Evolutionary conservation across 768 basidiomycete genomes (phyloP), one percentile per base, ranked within the genome.

Genomic region (Mrakia blollopis): DNA sequence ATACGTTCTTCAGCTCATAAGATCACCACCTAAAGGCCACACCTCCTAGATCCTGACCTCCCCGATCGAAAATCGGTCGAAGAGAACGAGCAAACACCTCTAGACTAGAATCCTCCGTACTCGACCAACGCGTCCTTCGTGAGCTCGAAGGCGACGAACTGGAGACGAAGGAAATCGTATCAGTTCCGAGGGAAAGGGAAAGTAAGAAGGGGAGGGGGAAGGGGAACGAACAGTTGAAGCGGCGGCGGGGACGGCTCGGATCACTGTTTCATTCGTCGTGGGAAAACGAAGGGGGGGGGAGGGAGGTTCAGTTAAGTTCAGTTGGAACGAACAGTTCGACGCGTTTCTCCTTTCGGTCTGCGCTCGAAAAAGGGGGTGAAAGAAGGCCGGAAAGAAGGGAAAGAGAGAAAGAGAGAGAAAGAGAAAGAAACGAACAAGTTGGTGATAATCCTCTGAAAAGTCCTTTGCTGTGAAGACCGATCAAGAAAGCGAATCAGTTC

Each of bases 401-500:
- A 10, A 13, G 25, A 9, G 28, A 21, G 30, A 25, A 65, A 37
- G 37, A 28, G 61, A 62, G 37, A 21, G 63, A 35, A 8, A 65
- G n/a, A 11, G 3, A 35, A 41, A 41, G 32, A 9, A 0, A 80
- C 81, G 54, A 30, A 81, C 81, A 79, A 23, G 80, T 80, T 3
- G 82, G 82, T 2, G 81, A 77, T 14, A 83, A 72, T 8, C 83
- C 83, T 10, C 82, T 78, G 41, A 81, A 72, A 63, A 83, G 81
- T 13, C 82, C 80, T 23, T 79, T 80, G 0, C 79, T 79, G 78
- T 79, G 41, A n/a, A 23, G 0, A 9, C 10, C 0, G 11, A 4
- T 0, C 14, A 28, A 39, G 8, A 11, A 4, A 60, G 23, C 35
- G 63, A 37, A 37, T 8, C 90, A 89, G 28, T 93, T 83, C 3